These are phyloP conservation scores for Vitis hybrid DNA, from an alignment of 177 flowering plant species.

Conservation along the genomic window DNA sequence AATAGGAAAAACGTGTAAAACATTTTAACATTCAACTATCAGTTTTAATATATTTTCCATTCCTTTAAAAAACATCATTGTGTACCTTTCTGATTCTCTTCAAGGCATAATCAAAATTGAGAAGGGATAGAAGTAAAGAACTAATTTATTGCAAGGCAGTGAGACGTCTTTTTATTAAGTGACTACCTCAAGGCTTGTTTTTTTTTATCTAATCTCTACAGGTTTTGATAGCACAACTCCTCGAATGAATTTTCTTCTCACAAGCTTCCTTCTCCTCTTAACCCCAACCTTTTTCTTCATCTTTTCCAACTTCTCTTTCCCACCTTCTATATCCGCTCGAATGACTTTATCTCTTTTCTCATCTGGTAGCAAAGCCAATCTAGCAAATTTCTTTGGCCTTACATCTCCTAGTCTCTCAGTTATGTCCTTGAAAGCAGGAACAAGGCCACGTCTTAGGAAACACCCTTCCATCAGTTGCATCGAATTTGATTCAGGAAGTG, in stretches of 20 bases:
- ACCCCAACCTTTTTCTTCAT: constrained; percentile 36
- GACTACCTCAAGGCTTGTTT: neutral
- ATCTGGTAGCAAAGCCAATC: constrained; percentile 78
- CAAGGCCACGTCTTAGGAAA: constrained; percentile 85
- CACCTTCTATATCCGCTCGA: constrained; percentile 71
- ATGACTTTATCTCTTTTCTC: constrained; percentile 72
- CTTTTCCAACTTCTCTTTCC: constrained; percentile 68
- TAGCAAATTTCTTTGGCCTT: constrained; percentile 82
- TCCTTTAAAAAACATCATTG: too few relatives aligned
- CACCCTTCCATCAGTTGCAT: constrained; percentile 86
- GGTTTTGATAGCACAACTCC: constrained; percentile 11
- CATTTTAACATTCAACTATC: too few relatives aligned
- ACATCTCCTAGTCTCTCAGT: constrained; percentile 74
- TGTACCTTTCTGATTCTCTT: too few relatives aligned
- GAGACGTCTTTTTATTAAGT: too few relatives aligned
- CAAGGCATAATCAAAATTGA: too few relatives aligned
- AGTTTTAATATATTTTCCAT: too few relatives aligned
- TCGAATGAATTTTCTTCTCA: constrained; percentile 32
- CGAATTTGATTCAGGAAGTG: constrained; percentile 75
- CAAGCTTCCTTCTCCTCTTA: constrained; percentile 17
- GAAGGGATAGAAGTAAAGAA: too few relatives aligned
- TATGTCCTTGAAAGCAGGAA: constrained; percentile 83
- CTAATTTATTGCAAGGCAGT: too few relatives aligned
- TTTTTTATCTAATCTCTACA: constrained; percentile 9
- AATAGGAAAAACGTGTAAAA: too few relatives aligned